phyloP scores from a whole-genome alignment of 345 rosid species.

The Moricandia moricandioides region DNA sequence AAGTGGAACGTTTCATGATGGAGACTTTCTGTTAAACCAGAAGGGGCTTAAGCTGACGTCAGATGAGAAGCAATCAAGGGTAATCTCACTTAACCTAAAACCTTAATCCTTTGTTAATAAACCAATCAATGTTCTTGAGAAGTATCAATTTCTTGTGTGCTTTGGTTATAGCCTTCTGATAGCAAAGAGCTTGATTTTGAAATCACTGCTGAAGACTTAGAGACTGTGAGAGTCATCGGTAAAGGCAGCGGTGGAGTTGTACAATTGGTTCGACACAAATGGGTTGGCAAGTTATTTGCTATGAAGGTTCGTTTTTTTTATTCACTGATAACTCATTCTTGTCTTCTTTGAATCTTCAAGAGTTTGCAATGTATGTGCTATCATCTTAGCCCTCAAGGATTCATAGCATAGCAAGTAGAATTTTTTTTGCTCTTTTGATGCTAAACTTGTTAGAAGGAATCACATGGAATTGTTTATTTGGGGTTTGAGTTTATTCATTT shows the following conservation, averaged over 20 bases:
- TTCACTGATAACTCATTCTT: neutral
- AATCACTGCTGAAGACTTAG: neutral
- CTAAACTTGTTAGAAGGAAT: neutral
- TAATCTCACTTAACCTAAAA: neutral
- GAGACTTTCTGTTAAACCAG: neutral
- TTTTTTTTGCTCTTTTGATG: constrained; percentile 10
- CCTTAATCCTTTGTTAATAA: neutral
- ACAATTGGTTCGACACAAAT: neutral
- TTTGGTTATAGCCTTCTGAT: neutral
- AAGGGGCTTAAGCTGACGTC: neutral
- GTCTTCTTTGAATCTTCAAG: neutral
- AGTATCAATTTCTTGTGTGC: neutral
- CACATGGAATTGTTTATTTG: neutral
- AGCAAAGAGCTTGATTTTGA: neutral
- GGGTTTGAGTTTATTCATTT: neutral
- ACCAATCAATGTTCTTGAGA: neutral
- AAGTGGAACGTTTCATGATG: neutral
- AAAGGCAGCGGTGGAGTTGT: neutral
- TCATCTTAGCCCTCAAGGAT: neutral
- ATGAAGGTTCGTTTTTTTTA: neutral
- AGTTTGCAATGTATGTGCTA: neutral
- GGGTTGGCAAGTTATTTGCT: neutral
- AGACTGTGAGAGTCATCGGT: neutral
- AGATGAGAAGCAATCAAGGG: neutral
- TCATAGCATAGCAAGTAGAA: neutral